phyloP scores from a whole-genome alignment of 2,329 filamentous ascomycete genomes.

The Fusarium citri region DNA sequence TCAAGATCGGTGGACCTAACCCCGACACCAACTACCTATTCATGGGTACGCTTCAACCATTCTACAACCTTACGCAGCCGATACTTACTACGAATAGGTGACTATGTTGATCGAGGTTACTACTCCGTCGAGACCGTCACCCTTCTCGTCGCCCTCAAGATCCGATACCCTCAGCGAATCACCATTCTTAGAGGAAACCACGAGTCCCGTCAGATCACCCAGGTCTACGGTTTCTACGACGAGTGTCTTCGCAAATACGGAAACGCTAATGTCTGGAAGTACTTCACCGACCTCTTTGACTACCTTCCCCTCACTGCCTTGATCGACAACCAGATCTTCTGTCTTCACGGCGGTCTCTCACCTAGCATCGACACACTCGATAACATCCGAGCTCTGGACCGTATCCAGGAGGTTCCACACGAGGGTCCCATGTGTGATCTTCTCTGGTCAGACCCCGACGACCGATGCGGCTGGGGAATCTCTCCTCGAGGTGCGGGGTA shows the following conservation, averaged over 20 bases:
- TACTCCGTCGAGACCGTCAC: slow-evolving; percentile 99
- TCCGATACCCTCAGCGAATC: slow-evolving; percentile 96
- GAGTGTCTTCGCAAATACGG: slow-evolving; percentile 99
- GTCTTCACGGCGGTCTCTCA: slow-evolving; percentile 94
- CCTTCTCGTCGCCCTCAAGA: slow-evolving; percentile 95
- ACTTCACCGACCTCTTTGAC: slow-evolving; percentile 98
- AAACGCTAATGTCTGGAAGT: slow-evolving; percentile 99
- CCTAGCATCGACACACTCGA: slow-evolving; percentile 96
- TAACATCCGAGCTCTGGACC: slow-evolving; percentile 93
- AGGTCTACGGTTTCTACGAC: slow-evolving; percentile 99
- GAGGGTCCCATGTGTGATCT: slow-evolving; percentile 99
- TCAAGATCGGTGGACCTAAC: slow-evolving; percentile 98
- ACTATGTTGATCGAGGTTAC: slow-evolving; percentile 98
- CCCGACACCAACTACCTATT: slow-evolving; percentile 99
- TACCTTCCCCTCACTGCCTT: slow-evolving; percentile 96
- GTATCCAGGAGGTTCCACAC: slow-evolving; percentile 98
- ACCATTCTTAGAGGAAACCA: slow-evolving; percentile 99
- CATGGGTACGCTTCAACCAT: slow-evolving; percentile 76
- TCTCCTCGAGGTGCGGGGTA: slow-evolving; percentile 94
- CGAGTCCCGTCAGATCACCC: slow-evolving; percentile 98
- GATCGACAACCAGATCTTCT: slow-evolving; percentile 99
- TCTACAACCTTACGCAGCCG: not conserved
- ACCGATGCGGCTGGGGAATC: slow-evolving; percentile 95
- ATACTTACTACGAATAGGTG: slow-evolving; percentile 66
- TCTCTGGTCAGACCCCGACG: slow-evolving; percentile 97